Evolutionary conservation across 2,329 filamentous ascomycete genomes (phyloP).

Genomic region (Xylariaceae sp.): DNA sequence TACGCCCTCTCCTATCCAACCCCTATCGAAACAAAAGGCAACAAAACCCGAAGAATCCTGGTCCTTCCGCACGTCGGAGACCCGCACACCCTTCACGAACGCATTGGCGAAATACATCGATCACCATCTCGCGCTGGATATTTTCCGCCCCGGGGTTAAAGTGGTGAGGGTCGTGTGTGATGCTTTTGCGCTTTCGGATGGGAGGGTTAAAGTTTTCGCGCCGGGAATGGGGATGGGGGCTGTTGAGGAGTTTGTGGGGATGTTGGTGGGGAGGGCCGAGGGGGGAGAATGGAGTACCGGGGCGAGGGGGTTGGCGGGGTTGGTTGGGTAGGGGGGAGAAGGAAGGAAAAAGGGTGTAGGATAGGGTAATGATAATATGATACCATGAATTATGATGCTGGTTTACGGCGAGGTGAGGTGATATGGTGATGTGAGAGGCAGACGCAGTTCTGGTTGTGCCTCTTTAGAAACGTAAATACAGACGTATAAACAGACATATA

Average conservation of each 20-base stretch:
- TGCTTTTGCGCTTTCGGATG: conserved; percentile 51
- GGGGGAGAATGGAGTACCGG: conserved; percentile 8
- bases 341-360: too few species aligned
- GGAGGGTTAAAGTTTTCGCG: conserved; percentile 44
- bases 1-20: conserved; percentile 23
- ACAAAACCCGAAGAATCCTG: too few species aligned
- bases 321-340: not conserved
- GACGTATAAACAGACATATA: too few species aligned
- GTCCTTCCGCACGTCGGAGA: too few species aligned
- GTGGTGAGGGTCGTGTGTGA: conserved; percentile 51
- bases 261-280: conserved; percentile 9
- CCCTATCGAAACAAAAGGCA: too few species aligned
- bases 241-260: conserved; percentile 10
- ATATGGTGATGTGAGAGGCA: too few species aligned
- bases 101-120: conserved; percentile 45
- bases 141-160: conserved; percentile 51
- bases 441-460: too few species aligned
- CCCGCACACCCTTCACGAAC: conserved; percentile 41
- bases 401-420: too few species aligned
- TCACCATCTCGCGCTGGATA: conserved; percentile 46
- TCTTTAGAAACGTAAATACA: too few species aligned
- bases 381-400: too few species aligned
- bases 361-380: too few species aligned
- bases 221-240: not conserved
- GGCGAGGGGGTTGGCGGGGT: conserved; percentile 9